Evolutionary conservation across 1,284 basidiomycete genomes (phyloP).

Genomic region (Abortiporus biennis): DNA sequence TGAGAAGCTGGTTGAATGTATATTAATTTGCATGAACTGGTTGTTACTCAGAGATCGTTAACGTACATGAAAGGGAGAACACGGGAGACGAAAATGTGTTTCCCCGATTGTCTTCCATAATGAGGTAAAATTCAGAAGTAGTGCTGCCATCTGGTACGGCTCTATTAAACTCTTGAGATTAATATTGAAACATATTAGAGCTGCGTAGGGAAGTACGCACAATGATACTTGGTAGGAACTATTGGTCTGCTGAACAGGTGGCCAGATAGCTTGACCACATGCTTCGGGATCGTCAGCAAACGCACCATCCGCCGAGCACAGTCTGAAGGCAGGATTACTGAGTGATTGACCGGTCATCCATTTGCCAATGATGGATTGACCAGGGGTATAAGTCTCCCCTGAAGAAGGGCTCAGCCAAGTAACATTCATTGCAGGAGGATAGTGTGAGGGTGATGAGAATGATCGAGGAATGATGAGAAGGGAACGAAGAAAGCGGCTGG

Average conservation of each 20-base stretch:
- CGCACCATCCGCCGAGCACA: neutral
- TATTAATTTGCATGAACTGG: no score
- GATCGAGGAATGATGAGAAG: neutral
- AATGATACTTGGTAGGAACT: neutral
- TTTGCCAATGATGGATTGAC: constrained; percentile 1
- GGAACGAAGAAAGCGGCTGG: neutral
- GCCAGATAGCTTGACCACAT: constrained; percentile 3
- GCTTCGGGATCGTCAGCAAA: neutral
- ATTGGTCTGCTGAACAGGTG: constrained; percentile 1
- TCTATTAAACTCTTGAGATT: neutral
- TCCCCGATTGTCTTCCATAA: constrained; percentile 3
- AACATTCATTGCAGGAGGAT: neutral
- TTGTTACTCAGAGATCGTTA: no score
- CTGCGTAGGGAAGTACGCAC: neutral
- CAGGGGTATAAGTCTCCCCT: constrained; percentile 3
- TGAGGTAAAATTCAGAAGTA: constrained; percentile 1
- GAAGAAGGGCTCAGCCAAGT: constrained; percentile 2
- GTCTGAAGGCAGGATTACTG: constrained; percentile 1
- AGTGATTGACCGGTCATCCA: neutral
- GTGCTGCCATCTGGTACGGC: neutral
- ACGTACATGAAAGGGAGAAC: constrained; percentile 4
- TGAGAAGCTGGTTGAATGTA: no score
- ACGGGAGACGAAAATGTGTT: neutral
- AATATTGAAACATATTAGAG: neutral
- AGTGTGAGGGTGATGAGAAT: neutral